Base-by-base conservation (phyloP, 1,284 basidiomycete species). In the Tilletia caries region DNA sequence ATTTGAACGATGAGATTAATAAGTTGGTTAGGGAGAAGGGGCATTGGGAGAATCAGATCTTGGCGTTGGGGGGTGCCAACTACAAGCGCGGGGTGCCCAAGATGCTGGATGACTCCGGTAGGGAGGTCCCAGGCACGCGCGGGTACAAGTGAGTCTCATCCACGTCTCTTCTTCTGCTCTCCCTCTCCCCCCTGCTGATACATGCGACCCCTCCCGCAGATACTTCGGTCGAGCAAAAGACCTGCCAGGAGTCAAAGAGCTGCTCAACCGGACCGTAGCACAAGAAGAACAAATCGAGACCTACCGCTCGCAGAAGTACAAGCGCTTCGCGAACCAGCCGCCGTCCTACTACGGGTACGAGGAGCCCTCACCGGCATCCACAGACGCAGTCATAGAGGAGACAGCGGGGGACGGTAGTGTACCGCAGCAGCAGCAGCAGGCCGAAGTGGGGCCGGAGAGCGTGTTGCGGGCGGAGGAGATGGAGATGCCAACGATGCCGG, bases 211-310 rank as follows among this genome's bases (percentile, higher is more conserved):
- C 27, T 68, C 23, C 25, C 29, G 1, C 75, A 95, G 92, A 81
- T 98, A 98, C 85, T 98, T 98, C 85, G 96, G 95, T 66, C 89
- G 95, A 34, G 94, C 95, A 3, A 95, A 94, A 81, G 96, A 98
- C 67, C 86, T 98, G 3, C 96, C 95, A 0, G 95, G 96, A 64
- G 93, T 98, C 3, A 91, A 91, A 73, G 95, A 98, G 85, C 87
- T 98, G 41, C 96, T 98, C 82, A 87, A 90, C 79, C 89, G 90
- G 80, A 89, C 90, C 60, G 54, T 72, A 75, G 84, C 84, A 25
- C 89, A 92, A 66, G 91, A 92, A 74, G 91, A 91, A 50, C 91
- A 92, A 73, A 92, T 94, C 83, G 92, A 90, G 79, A 88, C 89
- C 75, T 89, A 89, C 0, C 77, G 85, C 23, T 85, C 90, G 32